Evolutionary conservation across 2,329 filamentous ascomycete genomes (phyloP).

Genomic region (Tolypocladium album): DNA sequence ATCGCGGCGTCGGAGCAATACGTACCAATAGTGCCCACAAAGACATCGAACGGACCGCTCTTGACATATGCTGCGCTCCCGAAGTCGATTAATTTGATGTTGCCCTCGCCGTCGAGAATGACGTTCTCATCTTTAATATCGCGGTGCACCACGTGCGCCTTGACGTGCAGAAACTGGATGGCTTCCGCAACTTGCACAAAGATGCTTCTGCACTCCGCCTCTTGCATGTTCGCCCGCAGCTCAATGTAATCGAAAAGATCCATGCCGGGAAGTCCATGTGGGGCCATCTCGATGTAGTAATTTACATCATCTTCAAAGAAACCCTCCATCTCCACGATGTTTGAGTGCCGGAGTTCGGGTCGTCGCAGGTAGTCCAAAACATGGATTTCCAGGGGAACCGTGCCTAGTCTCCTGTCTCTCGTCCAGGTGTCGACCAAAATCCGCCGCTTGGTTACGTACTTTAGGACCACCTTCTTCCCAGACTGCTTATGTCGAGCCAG

Average conservation of each 20-base stretch:
- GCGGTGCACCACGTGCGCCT: conserved; percentile 84
- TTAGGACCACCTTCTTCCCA: conserved; percentile 81
- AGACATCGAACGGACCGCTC: conserved; percentile 95
- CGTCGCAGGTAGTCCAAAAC: conserved; percentile 86
- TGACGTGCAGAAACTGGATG: conserved; percentile 82
- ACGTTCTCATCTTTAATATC: conserved; percentile 99
- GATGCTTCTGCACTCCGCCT: conserved; percentile 85
- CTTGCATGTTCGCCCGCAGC: conserved; percentile 90
- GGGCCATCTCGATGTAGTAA: conserved; percentile 98
- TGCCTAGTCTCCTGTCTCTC: conserved; percentile 81
- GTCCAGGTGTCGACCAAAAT: conserved; percentile 99
- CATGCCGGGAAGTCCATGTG: conserved; percentile 92
- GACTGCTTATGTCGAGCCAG: conserved; percentile 76
- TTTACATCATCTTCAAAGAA: conserved; percentile 77
- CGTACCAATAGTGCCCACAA: conserved; percentile 95
- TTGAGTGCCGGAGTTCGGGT: conserved; percentile 55
- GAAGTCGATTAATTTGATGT: conserved; percentile 96
- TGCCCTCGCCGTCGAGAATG: conserved; percentile 86
- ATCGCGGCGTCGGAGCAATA: conserved; percentile 2
- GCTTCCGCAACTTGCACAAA: conserved; percentile 89
- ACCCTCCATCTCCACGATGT: conserved; percentile 63
- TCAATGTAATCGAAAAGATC: conserved; percentile 99
- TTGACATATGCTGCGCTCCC: conserved; percentile 97
- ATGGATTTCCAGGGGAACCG: conserved; percentile 93
- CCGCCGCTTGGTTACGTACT: conserved; percentile 93